Conservation (phyloP, 768 basidiomycete genomes). For the Mycena belliarum region DNA sequence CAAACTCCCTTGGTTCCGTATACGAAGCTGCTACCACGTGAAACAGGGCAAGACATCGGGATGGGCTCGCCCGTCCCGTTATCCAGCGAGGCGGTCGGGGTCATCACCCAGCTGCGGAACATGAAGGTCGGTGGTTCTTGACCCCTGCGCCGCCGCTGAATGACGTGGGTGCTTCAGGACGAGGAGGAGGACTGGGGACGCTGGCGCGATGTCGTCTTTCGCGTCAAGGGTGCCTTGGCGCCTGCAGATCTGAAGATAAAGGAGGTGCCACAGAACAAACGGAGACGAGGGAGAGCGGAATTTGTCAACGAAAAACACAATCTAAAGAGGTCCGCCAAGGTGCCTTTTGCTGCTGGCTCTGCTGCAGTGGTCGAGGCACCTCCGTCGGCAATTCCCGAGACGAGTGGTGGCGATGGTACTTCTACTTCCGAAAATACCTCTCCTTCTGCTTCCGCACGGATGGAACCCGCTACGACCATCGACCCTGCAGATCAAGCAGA, state of each 20-base stretch:
- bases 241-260: slow-evolving; percentile 45
- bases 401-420: slow-evolving; percentile 11
- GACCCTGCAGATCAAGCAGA: slow-evolving; percentile 10
- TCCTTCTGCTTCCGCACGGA: slow-evolving; percentile 10
- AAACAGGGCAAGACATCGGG: slow-evolving; percentile 85
- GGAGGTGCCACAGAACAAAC: slow-evolving; percentile 58
- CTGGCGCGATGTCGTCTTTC: slow-evolving; percentile 84
- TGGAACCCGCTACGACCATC: slow-evolving; percentile 2
- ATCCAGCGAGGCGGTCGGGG: slow-evolving; percentile 70
- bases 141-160: neutral
- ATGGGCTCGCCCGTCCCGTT: slow-evolving; percentile 85
- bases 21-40: slow-evolving; percentile 66
- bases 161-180: slow-evolving; percentile 48
- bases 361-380: neutral
- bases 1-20: slow-evolving; percentile 9
- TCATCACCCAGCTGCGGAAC: slow-evolving; percentile 80
- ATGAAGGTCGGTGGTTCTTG: slow-evolving; percentile 62
- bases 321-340: slow-evolving; percentile 11
- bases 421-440: slow-evolving; percentile 17
- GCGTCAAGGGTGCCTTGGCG: slow-evolving; percentile 63
- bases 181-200: slow-evolving; percentile 88
- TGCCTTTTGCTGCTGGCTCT: neutral
- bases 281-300: slow-evolving; percentile 55
- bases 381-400: slow-evolving; percentile 1
- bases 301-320: slow-evolving; percentile 30